These are phyloP conservation scores for Daldinia eschscholtzii DNA, from an alignment of 2,329 filamentous ascomycete genomes.

Conservation along the genomic window DNA sequence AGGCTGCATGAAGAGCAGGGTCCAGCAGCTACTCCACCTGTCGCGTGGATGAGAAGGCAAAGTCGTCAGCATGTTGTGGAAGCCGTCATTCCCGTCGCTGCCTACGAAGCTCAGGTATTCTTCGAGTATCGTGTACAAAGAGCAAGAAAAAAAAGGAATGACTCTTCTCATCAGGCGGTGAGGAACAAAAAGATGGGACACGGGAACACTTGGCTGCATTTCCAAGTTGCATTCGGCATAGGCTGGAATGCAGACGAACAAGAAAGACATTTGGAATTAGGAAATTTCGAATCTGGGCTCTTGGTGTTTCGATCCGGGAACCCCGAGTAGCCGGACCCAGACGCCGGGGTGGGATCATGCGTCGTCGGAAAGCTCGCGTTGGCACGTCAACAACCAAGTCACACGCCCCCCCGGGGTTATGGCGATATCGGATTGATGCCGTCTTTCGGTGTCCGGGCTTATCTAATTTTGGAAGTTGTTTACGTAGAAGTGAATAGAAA, in stretches of 20 bases:
- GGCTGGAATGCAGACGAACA: slow-evolving; percentile 5
- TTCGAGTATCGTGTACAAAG: slow-evolving; percentile 16
- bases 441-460: slow-evolving; percentile 9
- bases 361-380: slow-evolving; percentile 27
- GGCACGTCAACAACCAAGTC: slow-evolving; percentile 13
- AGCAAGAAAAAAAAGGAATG: slow-evolving; percentile 11
- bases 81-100: slow-evolving; percentile 14
- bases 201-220: slow-evolving; percentile 28
- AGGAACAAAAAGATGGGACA: slow-evolving; percentile 12
- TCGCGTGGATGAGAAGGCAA: slow-evolving; percentile 22
- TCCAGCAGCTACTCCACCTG: not conserved
- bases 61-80: slow-evolving; percentile 30
- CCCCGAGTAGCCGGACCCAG: slow-evolving; percentile 26
- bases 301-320: slow-evolving; percentile 26
- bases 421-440: slow-evolving; percentile 2
- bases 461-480: slow-evolving; percentile 4
- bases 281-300: slow-evolving; percentile 11
- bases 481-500: slow-evolving; percentile 13
- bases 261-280: slow-evolving; percentile 4
- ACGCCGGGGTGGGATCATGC: slow-evolving; percentile 21
- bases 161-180: slow-evolving; percentile 38
- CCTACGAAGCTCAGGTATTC: slow-evolving; percentile 10
- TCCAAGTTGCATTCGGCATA: slow-evolving; percentile 23
- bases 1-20: slow-evolving; percentile 19
- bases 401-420: slow-evolving; percentile 12